Percentiles rank a stretch among this genome's conserved stretches.
These are phyloP conservation scores for Chlorella sorokiniana DNA, from an alignment of 139 green algal species.

Conservation along the genomic window DNA sequence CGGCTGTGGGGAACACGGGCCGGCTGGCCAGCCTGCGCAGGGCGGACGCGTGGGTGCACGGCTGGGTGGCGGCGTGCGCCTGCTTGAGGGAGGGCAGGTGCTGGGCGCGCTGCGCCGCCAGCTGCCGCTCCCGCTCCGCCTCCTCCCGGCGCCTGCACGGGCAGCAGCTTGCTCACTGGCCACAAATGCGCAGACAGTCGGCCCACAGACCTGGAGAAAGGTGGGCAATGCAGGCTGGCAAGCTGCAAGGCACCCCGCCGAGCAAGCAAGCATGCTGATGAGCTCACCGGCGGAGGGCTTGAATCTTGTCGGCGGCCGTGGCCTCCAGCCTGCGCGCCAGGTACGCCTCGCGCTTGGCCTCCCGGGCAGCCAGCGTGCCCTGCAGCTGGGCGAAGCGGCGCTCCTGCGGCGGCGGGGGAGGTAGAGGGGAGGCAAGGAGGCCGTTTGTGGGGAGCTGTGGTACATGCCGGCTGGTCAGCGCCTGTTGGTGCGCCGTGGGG, in stretches of 20 bases:
- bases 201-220: no score
- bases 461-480: background rate
- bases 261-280: background rate
- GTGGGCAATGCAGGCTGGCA: no score
- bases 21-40: constrained; percentile 3
- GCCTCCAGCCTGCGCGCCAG: constrained; percentile 26
- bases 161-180: background rate
- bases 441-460: no score
- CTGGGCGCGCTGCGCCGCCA: constrained; percentile 19
- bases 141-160: background rate
- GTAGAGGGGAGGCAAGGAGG: background rate
- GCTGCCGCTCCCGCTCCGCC: background rate
- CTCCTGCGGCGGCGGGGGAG: background rate
- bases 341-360: constrained; percentile 29
- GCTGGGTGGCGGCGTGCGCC: background rate
- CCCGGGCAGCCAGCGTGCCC: constrained; percentile 2
- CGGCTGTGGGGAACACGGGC: background rate
- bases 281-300: background rate
- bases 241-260: background rate
- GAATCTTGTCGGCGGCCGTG: constrained; percentile 21
- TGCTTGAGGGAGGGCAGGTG: constrained; percentile 17
- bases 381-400: constrained; percentile 31
- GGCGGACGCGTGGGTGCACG: background rate
- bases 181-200: background rate
- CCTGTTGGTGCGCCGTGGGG: no score